These are phyloP conservation scores for Chaetomiaceae sp. DNA, from an alignment of 2,329 filamentous ascomycete species.

Conservation along the genomic window DNA sequence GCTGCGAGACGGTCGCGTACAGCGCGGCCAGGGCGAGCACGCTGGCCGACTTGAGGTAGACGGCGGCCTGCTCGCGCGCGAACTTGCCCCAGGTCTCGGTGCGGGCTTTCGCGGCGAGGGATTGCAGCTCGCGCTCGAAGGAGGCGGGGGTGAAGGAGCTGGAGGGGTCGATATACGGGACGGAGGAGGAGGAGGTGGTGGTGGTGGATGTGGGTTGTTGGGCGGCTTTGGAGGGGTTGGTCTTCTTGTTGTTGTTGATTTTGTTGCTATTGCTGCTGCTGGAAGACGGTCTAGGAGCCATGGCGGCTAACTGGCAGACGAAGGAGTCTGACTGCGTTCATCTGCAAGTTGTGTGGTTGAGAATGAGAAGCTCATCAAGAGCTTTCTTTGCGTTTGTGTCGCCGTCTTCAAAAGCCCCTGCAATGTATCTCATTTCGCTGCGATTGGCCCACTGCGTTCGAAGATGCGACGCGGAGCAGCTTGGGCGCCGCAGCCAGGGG, in stretches of 20 bases:
- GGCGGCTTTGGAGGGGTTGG: too few species aligned
- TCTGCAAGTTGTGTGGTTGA: not conserved
- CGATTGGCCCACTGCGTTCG: slow-evolving; percentile 19
- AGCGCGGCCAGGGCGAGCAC: slow-evolving; percentile 54
- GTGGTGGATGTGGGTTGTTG: too few species aligned
- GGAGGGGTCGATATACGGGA: slow-evolving; percentile 24
- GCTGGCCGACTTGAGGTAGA: slow-evolving; percentile 38
- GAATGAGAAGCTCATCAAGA: slow-evolving; percentile 27
- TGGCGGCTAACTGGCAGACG: slow-evolving; percentile 22
- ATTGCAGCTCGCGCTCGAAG: slow-evolving; percentile 49
- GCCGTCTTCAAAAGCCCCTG: too few species aligned
- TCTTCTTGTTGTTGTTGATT: too few species aligned
- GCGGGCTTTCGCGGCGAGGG: slow-evolving; percentile 41
- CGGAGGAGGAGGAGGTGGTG: slow-evolving; percentile 9
- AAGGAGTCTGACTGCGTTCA: not conserved
- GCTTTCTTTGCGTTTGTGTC: slow-evolving; percentile 5
- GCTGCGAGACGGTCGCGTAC: slow-evolving; percentile 64
- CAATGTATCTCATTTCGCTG: slow-evolving; percentile 24
- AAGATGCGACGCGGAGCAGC: slow-evolving; percentile 19
- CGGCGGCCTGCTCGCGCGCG: slow-evolving; percentile 31
- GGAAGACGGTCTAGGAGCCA: slow-evolving; percentile 22
- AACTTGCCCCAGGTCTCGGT: slow-evolving; percentile 31
- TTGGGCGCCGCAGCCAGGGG: slow-evolving; percentile 1
- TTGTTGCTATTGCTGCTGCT: slow-evolving; percentile 7
- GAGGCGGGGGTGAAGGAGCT: slow-evolving; percentile 42